A percentile compares a stretch with the other conserved stretches of the same genome.
Evolutionary conservation across 768 basidiomycete species (phyloP).

Genomic region (Aureoboletus auriporus): DNA sequence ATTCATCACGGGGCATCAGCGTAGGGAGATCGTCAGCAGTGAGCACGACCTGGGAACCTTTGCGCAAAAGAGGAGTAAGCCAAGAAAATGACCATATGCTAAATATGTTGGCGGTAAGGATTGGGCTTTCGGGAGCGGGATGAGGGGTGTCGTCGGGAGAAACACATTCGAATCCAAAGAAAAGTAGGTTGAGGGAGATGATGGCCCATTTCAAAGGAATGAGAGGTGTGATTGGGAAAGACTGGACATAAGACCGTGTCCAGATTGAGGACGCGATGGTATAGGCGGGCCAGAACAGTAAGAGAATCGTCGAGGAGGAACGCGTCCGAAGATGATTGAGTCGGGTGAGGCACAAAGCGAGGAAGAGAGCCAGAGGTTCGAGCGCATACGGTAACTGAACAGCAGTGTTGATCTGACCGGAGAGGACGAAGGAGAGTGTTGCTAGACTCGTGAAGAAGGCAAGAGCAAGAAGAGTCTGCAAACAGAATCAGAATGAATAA

Average conservation of each 20-base stretch:
- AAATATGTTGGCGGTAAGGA: no score
- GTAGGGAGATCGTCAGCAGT: constrained; percentile 85
- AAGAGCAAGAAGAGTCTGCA: no score
- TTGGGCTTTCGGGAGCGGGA: no score
- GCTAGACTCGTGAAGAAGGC: no score
- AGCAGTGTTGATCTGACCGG: no score
- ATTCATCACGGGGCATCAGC: constrained; percentile 63
- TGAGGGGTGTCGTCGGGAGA: constrained; percentile 54
- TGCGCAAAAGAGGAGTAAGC: constrained; percentile 78
- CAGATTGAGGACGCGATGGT: constrained; percentile 47
- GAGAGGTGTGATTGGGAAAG: constrained; percentile 32
- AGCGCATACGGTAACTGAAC: no score
- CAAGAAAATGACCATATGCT: no score
- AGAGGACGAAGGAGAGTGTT: not conserved
- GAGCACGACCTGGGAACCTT: constrained; percentile 61
- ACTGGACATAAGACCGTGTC: constrained; percentile 49
- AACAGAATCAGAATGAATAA: no score
- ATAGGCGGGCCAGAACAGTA: constrained; percentile 83
- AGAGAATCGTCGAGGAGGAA: constrained; percentile 66
- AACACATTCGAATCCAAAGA: constrained; percentile 64
- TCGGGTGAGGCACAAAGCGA: no score
- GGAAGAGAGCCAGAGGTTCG: no score
- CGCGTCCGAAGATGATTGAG: constrained; percentile 69
- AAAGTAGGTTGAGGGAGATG: constrained; percentile 47
- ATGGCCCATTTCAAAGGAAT: constrained; percentile 43